Evolutionary conservation across 805 yeast genomes (phyloP).

Genomic region (Starmerella vaccinii): DNA sequence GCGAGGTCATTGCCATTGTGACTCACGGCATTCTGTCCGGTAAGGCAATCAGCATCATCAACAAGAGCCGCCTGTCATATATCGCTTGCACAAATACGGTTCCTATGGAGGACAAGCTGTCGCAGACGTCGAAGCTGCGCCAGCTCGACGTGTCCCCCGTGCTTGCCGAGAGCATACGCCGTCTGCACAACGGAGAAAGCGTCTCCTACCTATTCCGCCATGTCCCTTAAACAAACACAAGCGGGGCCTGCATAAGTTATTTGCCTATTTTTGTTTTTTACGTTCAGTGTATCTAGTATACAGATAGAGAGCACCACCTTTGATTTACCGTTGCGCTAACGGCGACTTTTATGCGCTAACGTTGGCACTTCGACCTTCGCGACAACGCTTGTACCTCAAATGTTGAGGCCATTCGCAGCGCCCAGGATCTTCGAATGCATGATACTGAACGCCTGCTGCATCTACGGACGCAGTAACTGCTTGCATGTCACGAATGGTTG

Average conservation of each 20-base stretch:
- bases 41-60: conserved; percentile 67
- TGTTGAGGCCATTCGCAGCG: too few species aligned
- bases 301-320: too few species aligned
- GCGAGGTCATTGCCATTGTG: conserved; percentile 81
- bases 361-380: too few species aligned
- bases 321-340: too few species aligned
- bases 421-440: too few species aligned
- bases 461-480: too few species aligned
- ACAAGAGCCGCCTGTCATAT: conserved; percentile 52
- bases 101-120: conserved; percentile 62
- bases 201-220: conserved; percentile 66
- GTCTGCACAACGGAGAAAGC: conserved; percentile 94
- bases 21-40: conserved; percentile 94
- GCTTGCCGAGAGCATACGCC: conserved; percentile 85
- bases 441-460: too few species aligned
- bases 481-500: too few species aligned
- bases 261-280: not conserved
- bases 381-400: too few species aligned
- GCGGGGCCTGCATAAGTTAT: not conserved
- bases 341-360: too few species aligned
- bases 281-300: too few species aligned
- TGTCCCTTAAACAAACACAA: conserved; percentile 11
- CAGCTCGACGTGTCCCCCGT: conserved; percentile 77
- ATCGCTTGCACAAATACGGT: conserved; percentile 92
- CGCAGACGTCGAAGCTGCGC: conserved; percentile 54